Base-by-base conservation (phyloP, 805 yeast species). In the Lachancea kluyveri region DNA sequence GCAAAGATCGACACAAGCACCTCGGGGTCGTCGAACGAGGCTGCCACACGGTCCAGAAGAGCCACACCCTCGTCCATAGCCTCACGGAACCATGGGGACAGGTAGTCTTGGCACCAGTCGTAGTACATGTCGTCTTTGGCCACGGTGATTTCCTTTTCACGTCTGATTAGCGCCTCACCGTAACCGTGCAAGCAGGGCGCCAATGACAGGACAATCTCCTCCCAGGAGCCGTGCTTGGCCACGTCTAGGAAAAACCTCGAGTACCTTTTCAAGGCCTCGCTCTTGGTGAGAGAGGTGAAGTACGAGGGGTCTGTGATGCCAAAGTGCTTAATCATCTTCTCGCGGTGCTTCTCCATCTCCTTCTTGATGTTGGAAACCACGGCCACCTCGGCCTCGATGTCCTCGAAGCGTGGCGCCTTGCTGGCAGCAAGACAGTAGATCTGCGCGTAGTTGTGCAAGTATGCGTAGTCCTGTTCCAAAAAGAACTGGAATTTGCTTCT, bases 141-240 rank as follows among this genome's bases (percentile, higher is more conserved):
- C 6, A 51, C 53, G 3, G 51, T 44, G 8, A 60, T 55, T 4
- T 59, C 52, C 4, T 63, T 50, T 4, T 62, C 60, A 14, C 54
- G 44, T 5, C 49, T 42, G 3, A 37, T 24, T 0, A 74, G 72
- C 2, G 87, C 86, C 28, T 70, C 65, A 21, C 70, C 70, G 50
- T 80, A 80, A 1, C 94, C 94, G 50, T 77, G 69, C 29, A 81
- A 56, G 53, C 94, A 83, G 1, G 94, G 92, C 6, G 85, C 71
- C 33, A 81, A 54, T 0, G 90, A 83, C 6, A 78, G 69, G 36
- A 74, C 74, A 31, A 80, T 68, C 27, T 77, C 82, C 18, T 77
- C 52, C 72, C 78, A 78, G 49, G 78, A 78, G 17, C 71, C 68
- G 24, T 58, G 59, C 15, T 62, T 56, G 4, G 79, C 79, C 5